A percentile compares a stretch with the other conserved stretches of the same genome.
Evolutionary conservation across 306 rosid genomes (phyloP).

Genomic region (Trichosanthes truncata): DNA sequence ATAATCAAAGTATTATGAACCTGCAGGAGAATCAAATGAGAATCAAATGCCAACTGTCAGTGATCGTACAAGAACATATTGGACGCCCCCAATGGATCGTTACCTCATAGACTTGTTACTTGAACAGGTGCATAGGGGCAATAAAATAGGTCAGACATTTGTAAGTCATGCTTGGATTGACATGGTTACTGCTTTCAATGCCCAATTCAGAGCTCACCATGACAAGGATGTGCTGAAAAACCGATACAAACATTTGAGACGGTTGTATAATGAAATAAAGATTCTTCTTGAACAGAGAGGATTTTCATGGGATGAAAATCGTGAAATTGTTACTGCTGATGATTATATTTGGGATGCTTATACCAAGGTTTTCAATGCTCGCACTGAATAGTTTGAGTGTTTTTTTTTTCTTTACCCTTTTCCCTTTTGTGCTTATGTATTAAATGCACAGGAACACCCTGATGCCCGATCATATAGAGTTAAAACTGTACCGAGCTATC

Average conservation of each 20-base stretch:
- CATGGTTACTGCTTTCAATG: constrained; percentile 48
- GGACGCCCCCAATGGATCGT: constrained; percentile 77
- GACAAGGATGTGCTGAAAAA: constrained; percentile 72
- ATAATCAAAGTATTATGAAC: not conserved
- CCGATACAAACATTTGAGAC: constrained; percentile 55
- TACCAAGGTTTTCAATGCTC: constrained; percentile 32
- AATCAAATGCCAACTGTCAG: constrained; percentile 20
- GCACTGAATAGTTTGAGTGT: constrained; percentile 4
- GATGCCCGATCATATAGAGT: constrained; percentile 67
- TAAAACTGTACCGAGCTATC: constrained; percentile 61
- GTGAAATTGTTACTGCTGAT: constrained; percentile 60
- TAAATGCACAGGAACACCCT: constrained; percentile 46
- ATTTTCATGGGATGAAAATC: constrained; percentile 60
- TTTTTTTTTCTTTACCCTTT: not conserved
- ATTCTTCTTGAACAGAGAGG: constrained; percentile 45
- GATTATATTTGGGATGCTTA: constrained; percentile 62
- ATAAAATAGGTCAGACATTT: constrained; percentile 59
- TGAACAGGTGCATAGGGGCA: constrained; percentile 54
- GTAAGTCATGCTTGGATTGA: constrained; percentile 61
- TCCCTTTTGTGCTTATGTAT: constrained; percentile 21
- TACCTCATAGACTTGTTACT: constrained; percentile 52
- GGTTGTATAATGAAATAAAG: constrained; percentile 55
- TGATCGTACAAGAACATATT: constrained; percentile 64
- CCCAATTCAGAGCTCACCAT: constrained; percentile 45
- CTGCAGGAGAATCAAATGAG: constrained; percentile 42